Conservation (phyloP, 306 rosid species). For the Luffa aegyptiaca region DNA sequence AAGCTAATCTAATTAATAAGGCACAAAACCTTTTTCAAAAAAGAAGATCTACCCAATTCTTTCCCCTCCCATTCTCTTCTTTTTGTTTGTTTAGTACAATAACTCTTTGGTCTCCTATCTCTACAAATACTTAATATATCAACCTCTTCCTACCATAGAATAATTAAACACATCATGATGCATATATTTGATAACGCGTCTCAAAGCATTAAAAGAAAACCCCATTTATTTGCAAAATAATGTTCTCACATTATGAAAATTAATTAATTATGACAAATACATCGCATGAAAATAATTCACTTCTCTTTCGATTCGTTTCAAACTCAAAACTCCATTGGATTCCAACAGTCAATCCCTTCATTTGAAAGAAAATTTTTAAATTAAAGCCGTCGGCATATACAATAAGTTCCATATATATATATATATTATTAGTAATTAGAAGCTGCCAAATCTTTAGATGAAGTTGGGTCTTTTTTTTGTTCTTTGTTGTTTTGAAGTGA, state of each 20-base stretch:
- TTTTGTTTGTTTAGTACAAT: no score
- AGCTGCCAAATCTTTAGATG: background rate
- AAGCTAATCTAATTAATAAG: background rate
- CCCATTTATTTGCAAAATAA: background rate
- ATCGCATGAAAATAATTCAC: background rate
- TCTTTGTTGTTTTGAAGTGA: background rate
- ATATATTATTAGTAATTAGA: background rate
- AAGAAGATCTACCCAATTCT: background rate
- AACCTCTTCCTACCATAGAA: background rate
- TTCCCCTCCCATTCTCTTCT: background rate
- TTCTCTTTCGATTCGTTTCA: background rate
- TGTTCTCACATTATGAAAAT: background rate
- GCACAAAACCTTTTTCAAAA: background rate
- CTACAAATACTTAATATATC: background rate
- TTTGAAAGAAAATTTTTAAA: background rate
- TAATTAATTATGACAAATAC: background rate
- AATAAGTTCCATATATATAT: no score
- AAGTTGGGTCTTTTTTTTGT: no score
- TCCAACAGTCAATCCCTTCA: slow-evolving; percentile 9
- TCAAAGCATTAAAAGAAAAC: background rate
- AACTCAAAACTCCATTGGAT: background rate
- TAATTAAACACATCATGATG: background rate
- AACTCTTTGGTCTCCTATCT: background rate
- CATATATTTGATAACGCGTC: background rate
- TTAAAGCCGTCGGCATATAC: background rate